Percentiles rank a stretch among this genome's conserved stretches.
Conservation (phyloP, 768 basidiomycete species). For the Trametes cinnabarina region DNA sequence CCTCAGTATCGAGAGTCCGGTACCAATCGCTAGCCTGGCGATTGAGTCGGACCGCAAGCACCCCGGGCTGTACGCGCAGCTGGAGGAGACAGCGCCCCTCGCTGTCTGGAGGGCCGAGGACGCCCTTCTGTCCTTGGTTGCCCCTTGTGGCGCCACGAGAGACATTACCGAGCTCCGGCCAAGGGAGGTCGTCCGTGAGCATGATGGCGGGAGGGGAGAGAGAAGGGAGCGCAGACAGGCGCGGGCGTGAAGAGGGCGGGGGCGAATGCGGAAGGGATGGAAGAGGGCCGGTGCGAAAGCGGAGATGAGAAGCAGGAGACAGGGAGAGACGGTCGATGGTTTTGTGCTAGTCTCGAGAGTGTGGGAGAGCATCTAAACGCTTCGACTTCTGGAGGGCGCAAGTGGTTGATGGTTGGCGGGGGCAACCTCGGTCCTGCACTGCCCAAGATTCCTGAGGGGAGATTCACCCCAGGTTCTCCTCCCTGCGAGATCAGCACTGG, state of each 20-base stretch:
- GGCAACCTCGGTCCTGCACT: slow-evolving; percentile 17
- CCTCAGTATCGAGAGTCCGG: slow-evolving; percentile 71
- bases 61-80: slow-evolving; percentile 79
- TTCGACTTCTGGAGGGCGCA: slow-evolving; percentile 15
- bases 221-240: background rate
- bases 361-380: slow-evolving; percentile 20
- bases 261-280: slow-evolving; percentile 17
- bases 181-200: slow-evolving; percentile 74
- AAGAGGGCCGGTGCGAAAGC: slow-evolving; percentile 18
- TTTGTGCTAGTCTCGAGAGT: slow-evolving; percentile 17
- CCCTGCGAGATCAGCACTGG: slow-evolving; percentile 15
- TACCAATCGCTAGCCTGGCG: slow-evolving; percentile 82
- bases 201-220: slow-evolving; percentile 27
- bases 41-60: slow-evolving; percentile 72
- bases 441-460: slow-evolving; percentile 14
- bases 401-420: slow-evolving; percentile 16
- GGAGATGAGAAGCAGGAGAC: slow-evolving; percentile 18
- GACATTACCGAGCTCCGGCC: slow-evolving; percentile 84
- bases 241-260: slow-evolving; percentile 10
- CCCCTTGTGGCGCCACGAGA: slow-evolving; percentile 81
- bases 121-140: slow-evolving; percentile 85
- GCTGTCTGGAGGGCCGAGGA: slow-evolving; percentile 64
- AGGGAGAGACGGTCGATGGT: slow-evolving; percentile 5
- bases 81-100: slow-evolving; percentile 79
- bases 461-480: slow-evolving; percentile 11